phyloP scores from a whole-genome alignment of 2,329 filamentous ascomycete genomes.

The Elsinoe ampelina region DNA sequence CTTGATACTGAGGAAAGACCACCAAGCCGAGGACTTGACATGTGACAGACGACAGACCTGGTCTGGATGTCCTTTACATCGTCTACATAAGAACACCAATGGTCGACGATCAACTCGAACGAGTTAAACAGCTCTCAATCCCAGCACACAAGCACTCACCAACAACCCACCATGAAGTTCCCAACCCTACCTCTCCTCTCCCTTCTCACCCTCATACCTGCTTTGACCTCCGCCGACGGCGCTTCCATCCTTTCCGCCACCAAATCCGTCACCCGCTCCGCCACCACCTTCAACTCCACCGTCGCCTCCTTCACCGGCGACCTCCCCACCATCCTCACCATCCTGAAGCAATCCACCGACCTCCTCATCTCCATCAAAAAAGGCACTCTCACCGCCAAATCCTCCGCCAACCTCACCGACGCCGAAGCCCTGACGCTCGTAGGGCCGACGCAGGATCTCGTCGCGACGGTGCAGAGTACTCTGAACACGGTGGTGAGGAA shows the following conservation, averaged over 20 bases:
- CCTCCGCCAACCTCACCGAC: neutral
- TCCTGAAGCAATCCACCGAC: neutral
- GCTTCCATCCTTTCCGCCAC: conserved; percentile 16
- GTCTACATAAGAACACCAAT: too few relatives aligned
- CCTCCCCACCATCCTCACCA: conserved; percentile 16
- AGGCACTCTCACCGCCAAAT: neutral
- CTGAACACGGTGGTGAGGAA: neutral
- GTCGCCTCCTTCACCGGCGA: conserved; percentile 16
- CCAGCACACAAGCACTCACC: too few relatives aligned
- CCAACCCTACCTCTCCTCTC: neutral
- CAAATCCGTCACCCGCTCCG: conserved; percentile 13
- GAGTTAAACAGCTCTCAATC: too few relatives aligned
- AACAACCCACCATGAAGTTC: neutral
- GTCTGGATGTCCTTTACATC: too few relatives aligned
- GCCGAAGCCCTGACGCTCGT: neutral
- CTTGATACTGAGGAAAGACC: too few relatives aligned
- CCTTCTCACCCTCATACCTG: neutral
- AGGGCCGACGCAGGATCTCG: neutral
- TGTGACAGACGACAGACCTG: too few relatives aligned
- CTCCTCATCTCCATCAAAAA: conserved; percentile 1
- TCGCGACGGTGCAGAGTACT: conserved; percentile 2
- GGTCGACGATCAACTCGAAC: too few relatives aligned
- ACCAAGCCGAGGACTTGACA: too few relatives aligned
- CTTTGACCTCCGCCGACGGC: conserved; percentile 13
- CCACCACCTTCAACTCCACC: neutral